Conservation (phyloP, 352 stramenopile genomes). For the Thraustotheca clavata region DNA sequence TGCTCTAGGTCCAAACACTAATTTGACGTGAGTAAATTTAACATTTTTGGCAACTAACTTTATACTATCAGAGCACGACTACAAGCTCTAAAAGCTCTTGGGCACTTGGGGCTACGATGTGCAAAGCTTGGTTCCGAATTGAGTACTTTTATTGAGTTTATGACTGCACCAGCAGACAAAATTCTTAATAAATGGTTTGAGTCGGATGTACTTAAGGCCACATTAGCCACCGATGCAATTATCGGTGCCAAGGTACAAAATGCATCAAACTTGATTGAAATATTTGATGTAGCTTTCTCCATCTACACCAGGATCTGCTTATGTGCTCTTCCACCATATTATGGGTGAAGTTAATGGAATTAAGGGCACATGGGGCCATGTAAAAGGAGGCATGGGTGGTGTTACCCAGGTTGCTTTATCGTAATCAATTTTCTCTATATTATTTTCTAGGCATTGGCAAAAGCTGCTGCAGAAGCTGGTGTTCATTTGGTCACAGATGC, state of each 20-base stretch:
- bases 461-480: conserved; percentile 49
- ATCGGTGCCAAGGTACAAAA: conserved; percentile 72
- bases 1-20: conserved; percentile 35
- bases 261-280: neutral
- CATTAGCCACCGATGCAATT: conserved; percentile 86
- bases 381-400: conserved; percentile 83
- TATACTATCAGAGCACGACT: conserved; percentile 35
- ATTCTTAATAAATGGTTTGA: conserved; percentile 89
- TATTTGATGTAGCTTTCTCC: conserved; percentile 45
- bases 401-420: conserved; percentile 28
- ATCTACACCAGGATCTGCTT: conserved; percentile 77
- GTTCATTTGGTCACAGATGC: conserved; percentile 65
- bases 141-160: conserved; percentile 82
- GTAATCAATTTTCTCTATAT: neutral
- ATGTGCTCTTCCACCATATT: conserved; percentile 88
- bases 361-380: conserved; percentile 84
- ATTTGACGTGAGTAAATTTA: neutral
- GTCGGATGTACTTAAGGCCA: conserved; percentile 83
- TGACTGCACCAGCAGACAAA: conserved; percentile 76
- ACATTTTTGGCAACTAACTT: neutral
- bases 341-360: conserved; percentile 87
- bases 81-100: conserved; percentile 57
- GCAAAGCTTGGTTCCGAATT: conserved; percentile 64
- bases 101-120: conserved; percentile 49
- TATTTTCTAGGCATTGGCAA: conserved; percentile 46